phyloP scores from a whole-genome alignment of 192 early-diverging fungal genomes.

The Spizellomyces sp. region DNA sequence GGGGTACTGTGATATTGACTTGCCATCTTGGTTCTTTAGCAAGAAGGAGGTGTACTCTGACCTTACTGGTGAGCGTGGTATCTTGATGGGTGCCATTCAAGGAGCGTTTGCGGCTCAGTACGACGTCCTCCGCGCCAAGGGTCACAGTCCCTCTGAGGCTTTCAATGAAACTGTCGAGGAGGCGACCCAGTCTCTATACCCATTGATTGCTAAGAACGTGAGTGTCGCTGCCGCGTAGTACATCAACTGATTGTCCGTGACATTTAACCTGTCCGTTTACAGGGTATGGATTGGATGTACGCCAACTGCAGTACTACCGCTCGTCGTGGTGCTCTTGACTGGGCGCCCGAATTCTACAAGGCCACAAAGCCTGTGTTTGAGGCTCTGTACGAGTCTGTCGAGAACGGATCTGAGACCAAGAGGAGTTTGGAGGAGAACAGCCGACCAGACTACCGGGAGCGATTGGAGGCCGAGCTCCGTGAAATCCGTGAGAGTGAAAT shows the following conservation, averaged over 20 bases:
- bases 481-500: constrained; percentile 90
- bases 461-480: constrained; percentile 86
- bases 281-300: constrained; percentile 98
- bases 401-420: constrained; percentile 85
- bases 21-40: constrained; percentile 15
- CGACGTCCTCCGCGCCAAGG: constrained; percentile 89
- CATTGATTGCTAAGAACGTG: constrained; percentile 86
- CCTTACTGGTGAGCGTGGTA: constrained; percentile 94
- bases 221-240: not conserved
- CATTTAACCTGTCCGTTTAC: not conserved
- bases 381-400: constrained; percentile 80
- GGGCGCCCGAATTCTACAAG: constrained; percentile 91
- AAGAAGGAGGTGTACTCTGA: constrained; percentile 97
- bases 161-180: constrained; percentile 99
- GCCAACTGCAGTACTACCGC: constrained; percentile 97
- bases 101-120: constrained; percentile 96
- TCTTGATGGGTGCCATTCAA: constrained; percentile 98
- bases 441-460: constrained; percentile 87
- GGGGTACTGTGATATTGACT: not conserved
- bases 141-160: constrained; percentile 96
- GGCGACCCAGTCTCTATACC: constrained; percentile 96
- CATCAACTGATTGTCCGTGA: not conserved
- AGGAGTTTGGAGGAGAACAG: constrained; percentile 87
- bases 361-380: constrained; percentile 87
- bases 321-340: constrained; percentile 95